These are phyloP conservation scores for Fusarium sp. DNA, from an alignment of 2,329 filamentous ascomycete genomes.

Conservation along the genomic window DNA sequence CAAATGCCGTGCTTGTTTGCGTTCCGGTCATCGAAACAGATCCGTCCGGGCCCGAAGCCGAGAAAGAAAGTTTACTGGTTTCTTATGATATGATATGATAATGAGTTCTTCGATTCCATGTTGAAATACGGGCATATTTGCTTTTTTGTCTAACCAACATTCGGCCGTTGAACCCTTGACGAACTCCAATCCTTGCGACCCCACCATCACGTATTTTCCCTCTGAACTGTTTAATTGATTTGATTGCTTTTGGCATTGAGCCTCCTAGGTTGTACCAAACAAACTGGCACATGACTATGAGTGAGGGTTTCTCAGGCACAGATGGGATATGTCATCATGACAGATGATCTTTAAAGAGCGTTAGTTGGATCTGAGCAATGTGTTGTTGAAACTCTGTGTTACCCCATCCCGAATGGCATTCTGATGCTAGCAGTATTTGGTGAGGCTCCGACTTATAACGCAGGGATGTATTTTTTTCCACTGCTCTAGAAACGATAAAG, in stretches of 20 bases:
- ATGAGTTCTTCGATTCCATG: neutral
- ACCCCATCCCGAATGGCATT: neutral
- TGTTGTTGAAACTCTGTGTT: neutral
- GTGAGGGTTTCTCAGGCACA: slow-evolving; percentile 12
- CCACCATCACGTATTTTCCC: slow-evolving; percentile 18
- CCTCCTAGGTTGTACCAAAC: slow-evolving; percentile 13
- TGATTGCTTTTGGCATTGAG: neutral
- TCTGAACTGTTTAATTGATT: neutral
- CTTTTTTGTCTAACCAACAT: slow-evolving; percentile 13
- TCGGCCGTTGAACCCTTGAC: slow-evolving; percentile 24
- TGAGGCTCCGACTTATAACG: slow-evolving; percentile 4
- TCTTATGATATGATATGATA: slow-evolving; percentile 1
- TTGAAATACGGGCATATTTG: slow-evolving; percentile 8
- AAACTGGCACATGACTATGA: slow-evolving; percentile 15
- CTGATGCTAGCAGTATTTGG: neutral
- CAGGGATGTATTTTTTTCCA: slow-evolving; percentile 8
- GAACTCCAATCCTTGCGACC: slow-evolving; percentile 12
- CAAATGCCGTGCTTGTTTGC: slow-evolving; percentile 15
- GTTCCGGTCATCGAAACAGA: slow-evolving; percentile 4
- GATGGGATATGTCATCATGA: slow-evolving; percentile 11
- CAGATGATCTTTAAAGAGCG: slow-evolving; percentile 4
- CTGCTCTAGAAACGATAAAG: slow-evolving; percentile 6
- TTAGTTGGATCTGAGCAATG: neutral
- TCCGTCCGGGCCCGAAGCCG: neutral
- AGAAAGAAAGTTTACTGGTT: neutral